Percentiles rank a stretch among this genome's conserved stretches.
phyloP scores from a whole-genome alignment of 371 early-diverging fungal species.

The Choanephora cucurbitarum region DNA sequence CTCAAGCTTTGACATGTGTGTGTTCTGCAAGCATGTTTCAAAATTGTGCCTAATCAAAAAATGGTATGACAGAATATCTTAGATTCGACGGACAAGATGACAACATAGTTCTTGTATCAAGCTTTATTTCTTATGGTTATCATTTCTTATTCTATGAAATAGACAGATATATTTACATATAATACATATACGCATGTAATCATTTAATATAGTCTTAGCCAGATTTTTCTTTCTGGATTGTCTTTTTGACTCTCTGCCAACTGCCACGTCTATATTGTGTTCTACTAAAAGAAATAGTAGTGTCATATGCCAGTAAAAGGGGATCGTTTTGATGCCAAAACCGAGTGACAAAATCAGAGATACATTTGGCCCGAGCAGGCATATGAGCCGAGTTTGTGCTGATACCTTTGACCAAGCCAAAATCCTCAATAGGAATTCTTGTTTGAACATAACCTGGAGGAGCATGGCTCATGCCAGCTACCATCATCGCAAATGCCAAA shows the following conservation, averaged over 20 bases:
- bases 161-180: no score
- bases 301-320: conserved; percentile 18
- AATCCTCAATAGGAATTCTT: conserved; percentile 28
- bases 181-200: no score
- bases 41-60: no score
- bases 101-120: no score
- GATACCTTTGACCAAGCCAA: conserved; percentile 39
- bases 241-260: conserved; percentile 22
- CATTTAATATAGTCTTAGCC: not conserved
- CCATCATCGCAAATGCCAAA: conserved; percentile 49
- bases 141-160: no score
- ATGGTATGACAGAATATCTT: no score
- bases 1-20: no score
- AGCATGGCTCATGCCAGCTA: conserved; percentile 33
- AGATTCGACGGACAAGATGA: no score
- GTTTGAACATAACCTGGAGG: conserved; percentile 30
- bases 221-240: not conserved
- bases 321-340: conserved; percentile 41
- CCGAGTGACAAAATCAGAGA: conserved; percentile 31
- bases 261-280: conserved; percentile 23
- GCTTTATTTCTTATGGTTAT: no score
- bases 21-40: no score
- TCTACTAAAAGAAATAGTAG: conserved; percentile 18
- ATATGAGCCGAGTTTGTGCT: conserved; percentile 40
- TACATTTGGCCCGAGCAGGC: conserved; percentile 34